Conservation (phyloP, 306 rosid genomes). For the Styphnolobium japonicum region DNA sequence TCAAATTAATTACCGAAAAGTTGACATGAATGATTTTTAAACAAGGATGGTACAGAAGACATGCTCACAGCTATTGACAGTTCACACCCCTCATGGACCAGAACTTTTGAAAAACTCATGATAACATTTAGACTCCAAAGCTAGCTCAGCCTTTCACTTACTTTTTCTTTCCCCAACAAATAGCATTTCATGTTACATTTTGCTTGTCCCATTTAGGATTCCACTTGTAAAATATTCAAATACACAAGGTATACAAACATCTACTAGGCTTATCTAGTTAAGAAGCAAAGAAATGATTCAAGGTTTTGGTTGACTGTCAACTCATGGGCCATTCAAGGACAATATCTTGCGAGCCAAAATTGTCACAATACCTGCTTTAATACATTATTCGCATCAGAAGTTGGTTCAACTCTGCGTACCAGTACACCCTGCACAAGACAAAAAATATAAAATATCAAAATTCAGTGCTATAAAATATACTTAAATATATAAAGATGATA, state of each 20-base stretch:
- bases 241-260: background rate
- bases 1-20: constrained; percentile 2
- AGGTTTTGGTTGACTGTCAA: background rate
- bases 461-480: constrained; percentile 7
- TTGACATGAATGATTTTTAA: background rate
- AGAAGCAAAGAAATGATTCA: constrained; percentile 22
- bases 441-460: constrained; percentile 26
- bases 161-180: background rate
- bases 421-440: constrained; percentile 72
- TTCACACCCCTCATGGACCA: background rate
- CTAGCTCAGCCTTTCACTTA: background rate
- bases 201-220: background rate
- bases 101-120: background rate
- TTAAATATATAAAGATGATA: background rate
- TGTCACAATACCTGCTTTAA: constrained; percentile 68
- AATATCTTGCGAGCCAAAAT: constrained; percentile 18
- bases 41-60: constrained; percentile 14
- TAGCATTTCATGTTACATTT: background rate
- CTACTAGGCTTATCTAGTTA: background rate
- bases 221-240: background rate
- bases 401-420: constrained; percentile 93
- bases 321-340: constrained; percentile 10
- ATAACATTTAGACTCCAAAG: constrained; percentile 12
- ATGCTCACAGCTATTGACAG: background rate
- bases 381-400: constrained; percentile 83